phyloP scores from a whole-genome alignment of 129 eudicot species.

The Flaveria trinervia region DNA sequence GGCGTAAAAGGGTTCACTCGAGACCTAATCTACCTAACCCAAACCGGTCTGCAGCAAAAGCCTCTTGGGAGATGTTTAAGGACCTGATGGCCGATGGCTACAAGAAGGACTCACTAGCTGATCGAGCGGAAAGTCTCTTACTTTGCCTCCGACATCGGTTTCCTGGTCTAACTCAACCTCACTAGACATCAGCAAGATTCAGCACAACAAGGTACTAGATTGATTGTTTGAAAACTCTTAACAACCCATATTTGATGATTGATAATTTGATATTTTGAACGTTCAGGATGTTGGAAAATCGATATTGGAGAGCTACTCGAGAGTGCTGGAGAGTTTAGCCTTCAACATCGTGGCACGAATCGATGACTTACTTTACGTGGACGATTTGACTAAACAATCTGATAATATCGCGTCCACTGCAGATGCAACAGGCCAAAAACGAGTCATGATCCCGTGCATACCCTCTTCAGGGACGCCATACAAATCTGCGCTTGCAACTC shows the following conservation, averaged over 20 bases:
- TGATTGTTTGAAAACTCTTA: background rate
- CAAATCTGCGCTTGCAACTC: slow-evolving; percentile 64
- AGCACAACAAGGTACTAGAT: slow-evolving; percentile 73
- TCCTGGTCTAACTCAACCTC: slow-evolving; percentile 93
- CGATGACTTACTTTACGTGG: slow-evolving; percentile 84
- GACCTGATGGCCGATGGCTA: slow-evolving; percentile 82
- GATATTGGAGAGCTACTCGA: slow-evolving; percentile 86
- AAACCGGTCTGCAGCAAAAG: slow-evolving; percentile 65
- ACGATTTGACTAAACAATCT: slow-evolving; percentile 68
- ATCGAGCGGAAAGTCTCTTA: slow-evolving; percentile 86
- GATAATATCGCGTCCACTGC: slow-evolving; percentile 42
- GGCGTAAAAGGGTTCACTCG: slow-evolving; percentile 74
- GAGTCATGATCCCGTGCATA: slow-evolving; percentile 34
- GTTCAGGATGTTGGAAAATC: slow-evolving; percentile 88
- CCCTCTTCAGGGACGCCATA: slow-evolving; percentile 77
- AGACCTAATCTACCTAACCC: slow-evolving; percentile 51
- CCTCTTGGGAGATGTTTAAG: slow-evolving; percentile 91
- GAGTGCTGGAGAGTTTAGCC: slow-evolving; percentile 85
- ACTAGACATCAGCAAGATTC: slow-evolving; percentile 88
- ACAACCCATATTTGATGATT: background rate
- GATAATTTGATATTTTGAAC: background rate
- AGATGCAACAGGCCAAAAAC: slow-evolving; percentile 52
- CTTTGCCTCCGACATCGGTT: slow-evolving; percentile 80
- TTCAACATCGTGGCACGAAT: slow-evolving; percentile 80
- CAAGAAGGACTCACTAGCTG: slow-evolving; percentile 80